phyloP scores from a whole-genome alignment of 768 basidiomycete genomes.

The Rhodotorula babjevae region DNA sequence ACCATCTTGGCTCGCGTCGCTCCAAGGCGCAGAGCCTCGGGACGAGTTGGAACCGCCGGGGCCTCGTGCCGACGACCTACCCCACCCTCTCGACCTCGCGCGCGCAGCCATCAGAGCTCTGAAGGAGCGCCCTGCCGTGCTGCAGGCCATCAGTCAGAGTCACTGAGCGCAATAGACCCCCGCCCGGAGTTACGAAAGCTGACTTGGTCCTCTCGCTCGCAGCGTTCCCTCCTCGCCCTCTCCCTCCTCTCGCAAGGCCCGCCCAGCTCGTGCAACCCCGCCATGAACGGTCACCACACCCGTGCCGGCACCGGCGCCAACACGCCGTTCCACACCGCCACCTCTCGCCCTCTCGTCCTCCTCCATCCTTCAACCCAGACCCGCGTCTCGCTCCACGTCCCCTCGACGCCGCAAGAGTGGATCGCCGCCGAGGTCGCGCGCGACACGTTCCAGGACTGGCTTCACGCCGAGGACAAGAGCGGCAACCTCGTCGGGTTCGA shows the following conservation, averaged over 20 bases:
- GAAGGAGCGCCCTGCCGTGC: too few species aligned
- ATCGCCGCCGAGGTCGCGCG: conserved; percentile 50
- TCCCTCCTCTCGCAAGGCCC: neutral
- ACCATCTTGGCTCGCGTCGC: too few species aligned
- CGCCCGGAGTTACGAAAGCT: too few species aligned
- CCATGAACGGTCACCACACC: neutral
- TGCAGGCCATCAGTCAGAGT: too few species aligned
- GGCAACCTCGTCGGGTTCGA: conserved; percentile 41
- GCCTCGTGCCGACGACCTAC: too few species aligned
- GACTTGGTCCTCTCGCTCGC: too few species aligned
- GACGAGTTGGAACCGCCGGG: too few species aligned
- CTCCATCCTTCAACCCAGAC: conserved; percentile 26
- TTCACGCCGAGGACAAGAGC: conserved; percentile 31
- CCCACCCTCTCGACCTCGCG: too few species aligned
- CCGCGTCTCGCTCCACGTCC: conserved; percentile 47
- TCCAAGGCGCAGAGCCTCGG: too few species aligned
- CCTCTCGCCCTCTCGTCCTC: conserved; percentile 37
- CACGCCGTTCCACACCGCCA: conserved; percentile 34
- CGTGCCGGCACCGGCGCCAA: conserved; percentile 22
- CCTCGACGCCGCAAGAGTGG: conserved; percentile 48
- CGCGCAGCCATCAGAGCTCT: too few species aligned
- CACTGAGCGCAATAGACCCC: too few species aligned
- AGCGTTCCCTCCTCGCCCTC: neutral
- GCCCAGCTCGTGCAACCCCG: neutral
- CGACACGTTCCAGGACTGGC: conserved; percentile 49